These are phyloP conservation scores for Lecanicillium sp. DNA, from an alignment of 2,329 filamentous ascomycete genomes.

Conservation along the genomic window DNA sequence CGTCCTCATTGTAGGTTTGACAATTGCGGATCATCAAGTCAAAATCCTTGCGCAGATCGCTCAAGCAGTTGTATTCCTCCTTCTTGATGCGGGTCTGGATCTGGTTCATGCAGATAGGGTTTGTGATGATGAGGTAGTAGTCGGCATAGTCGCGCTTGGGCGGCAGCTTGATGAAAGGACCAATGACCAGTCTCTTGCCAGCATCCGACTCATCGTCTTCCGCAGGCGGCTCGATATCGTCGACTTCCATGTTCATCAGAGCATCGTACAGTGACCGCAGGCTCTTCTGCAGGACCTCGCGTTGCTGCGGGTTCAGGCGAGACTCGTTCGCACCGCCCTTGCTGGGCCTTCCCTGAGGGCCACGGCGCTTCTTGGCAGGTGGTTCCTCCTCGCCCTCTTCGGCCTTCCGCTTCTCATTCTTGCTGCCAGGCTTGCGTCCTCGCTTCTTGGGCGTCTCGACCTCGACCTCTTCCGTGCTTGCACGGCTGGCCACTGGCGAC, in stretches of 20 bases:
- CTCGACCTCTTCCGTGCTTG: slow-evolving; percentile 70
- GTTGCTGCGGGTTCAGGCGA: slow-evolving; percentile 59
- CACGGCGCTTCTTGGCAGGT: slow-evolving; percentile 70
- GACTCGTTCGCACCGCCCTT: slow-evolving; percentile 31
- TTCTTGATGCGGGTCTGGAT: slow-evolving; percentile 95
- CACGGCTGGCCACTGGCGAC: slow-evolving; percentile 71
- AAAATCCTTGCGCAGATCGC: slow-evolving; percentile 76
- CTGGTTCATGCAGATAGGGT: slow-evolving; percentile 92
- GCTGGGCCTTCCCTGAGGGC: slow-evolving; percentile 63
- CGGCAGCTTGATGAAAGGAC: slow-evolving; percentile 87
- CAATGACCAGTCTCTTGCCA: slow-evolving; percentile 74
- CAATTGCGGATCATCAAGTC: slow-evolving; percentile 83
- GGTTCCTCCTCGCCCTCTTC: slow-evolving; percentile 70
- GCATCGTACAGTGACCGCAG: slow-evolving; percentile 70
- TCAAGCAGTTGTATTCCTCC: slow-evolving; percentile 78
- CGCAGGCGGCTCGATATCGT: slow-evolving; percentile 52
- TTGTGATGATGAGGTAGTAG: slow-evolving; percentile 89
- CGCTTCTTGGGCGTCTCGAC: slow-evolving; percentile 72
- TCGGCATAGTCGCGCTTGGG: slow-evolving; percentile 86
- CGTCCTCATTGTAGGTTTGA: slow-evolving; percentile 93
- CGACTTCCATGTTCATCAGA: slow-evolving; percentile 78
- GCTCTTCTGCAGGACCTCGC: slow-evolving; percentile 70
- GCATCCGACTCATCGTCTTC: slow-evolving; percentile 52
- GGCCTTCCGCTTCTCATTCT: slow-evolving; percentile 82
- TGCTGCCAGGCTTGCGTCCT: slow-evolving; percentile 68